A percentile compares a stretch with the other conserved stretches of the same genome.
Evolutionary conservation across 106 monocot species (phyloP).

Genomic region (Platanthera guangdongensis): DNA sequence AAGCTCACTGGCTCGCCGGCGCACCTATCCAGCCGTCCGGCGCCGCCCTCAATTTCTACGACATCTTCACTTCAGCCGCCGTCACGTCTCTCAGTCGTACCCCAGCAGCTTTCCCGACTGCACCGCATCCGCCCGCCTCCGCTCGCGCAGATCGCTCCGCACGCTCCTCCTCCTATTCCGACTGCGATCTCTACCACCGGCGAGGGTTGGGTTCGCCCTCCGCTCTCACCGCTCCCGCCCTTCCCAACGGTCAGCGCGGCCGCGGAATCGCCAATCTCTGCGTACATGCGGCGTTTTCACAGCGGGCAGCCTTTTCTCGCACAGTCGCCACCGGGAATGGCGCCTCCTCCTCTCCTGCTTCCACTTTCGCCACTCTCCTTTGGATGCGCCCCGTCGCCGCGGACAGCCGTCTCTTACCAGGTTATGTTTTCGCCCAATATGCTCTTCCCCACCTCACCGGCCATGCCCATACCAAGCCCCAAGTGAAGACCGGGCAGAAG

Average conservation of each 20-base stretch:
- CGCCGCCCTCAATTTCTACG: background rate
- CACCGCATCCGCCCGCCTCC: conserved; percentile 17
- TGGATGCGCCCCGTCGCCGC: conserved; percentile 2
- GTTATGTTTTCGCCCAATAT: background rate
- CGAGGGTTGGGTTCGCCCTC: conserved; percentile 2
- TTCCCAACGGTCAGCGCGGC: conserved; percentile 4
- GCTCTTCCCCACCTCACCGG: background rate
- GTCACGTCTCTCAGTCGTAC: background rate
- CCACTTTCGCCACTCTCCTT: conserved; percentile 4
- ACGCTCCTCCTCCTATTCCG: conserved; percentile 12
- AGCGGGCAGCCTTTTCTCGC: background rate
- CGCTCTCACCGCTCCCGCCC: conserved; percentile 8
- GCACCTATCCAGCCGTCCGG: conserved; percentile 12
- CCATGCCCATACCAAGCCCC: conserved; percentile 9
- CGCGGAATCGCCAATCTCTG: conserved; percentile 10
- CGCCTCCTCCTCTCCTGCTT: conserved; percentile 1
- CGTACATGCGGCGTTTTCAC: conserved; percentile 14
- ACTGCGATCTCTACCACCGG: background rate
- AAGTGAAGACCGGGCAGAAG: no score
- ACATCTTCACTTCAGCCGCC: background rate
- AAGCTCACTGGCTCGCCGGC: conserved; percentile 78
- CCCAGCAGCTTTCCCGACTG: conserved; percentile 12
- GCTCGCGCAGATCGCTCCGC: conserved; percentile 16
- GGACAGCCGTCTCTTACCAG: background rate
- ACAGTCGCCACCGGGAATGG: background rate